Percentiles rank a stretch among this genome's conserved stretches.
Evolutionary conservation across 768 basidiomycete genomes (phyloP).

Genomic region (Mrakia gelida): DNA sequence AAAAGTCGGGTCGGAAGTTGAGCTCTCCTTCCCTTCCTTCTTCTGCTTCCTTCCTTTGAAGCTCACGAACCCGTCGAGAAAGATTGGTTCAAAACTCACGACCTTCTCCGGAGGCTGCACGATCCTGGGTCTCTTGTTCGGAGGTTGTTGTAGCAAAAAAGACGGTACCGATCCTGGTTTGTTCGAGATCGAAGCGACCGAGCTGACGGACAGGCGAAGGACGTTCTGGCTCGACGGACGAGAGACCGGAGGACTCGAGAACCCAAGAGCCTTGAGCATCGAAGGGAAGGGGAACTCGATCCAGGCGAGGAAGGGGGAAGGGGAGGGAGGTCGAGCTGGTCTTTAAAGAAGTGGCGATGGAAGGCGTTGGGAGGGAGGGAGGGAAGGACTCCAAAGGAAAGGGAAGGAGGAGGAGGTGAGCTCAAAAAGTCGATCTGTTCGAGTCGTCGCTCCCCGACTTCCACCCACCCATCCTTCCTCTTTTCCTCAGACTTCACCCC

Average conservation of each 20-base stretch:
- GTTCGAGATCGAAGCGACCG: not conserved
- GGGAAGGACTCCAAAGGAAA: no score
- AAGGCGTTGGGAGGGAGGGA: no score
- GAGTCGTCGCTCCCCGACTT: no score
- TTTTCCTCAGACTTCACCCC: not conserved
- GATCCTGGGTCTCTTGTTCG: not conserved
- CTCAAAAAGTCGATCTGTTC: no score
- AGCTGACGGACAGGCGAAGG: not conserved
- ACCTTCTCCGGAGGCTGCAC: not conserved
- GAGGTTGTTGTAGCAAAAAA: no score
- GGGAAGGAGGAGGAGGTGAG: no score
- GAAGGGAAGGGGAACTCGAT: not conserved
- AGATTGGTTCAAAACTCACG: not conserved
- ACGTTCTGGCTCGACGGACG: not conserved
- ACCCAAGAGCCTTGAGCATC: slow-evolving; percentile 13
- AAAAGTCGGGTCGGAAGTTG: not conserved
- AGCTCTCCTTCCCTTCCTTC: slow-evolving; percentile 13
- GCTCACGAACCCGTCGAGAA: not conserved
- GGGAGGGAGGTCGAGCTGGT: no score
- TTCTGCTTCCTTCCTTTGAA: not conserved
- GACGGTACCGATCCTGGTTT: not conserved
- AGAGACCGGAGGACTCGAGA: not conserved
- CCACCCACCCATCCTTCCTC: no score
- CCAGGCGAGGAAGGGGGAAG: not conserved
- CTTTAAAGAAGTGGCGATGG: no score